These are phyloP conservation scores for Ascochyta fabae DNA, from an alignment of 2,329 filamentous ascomycete genomes.

Conservation along the genomic window DNA sequence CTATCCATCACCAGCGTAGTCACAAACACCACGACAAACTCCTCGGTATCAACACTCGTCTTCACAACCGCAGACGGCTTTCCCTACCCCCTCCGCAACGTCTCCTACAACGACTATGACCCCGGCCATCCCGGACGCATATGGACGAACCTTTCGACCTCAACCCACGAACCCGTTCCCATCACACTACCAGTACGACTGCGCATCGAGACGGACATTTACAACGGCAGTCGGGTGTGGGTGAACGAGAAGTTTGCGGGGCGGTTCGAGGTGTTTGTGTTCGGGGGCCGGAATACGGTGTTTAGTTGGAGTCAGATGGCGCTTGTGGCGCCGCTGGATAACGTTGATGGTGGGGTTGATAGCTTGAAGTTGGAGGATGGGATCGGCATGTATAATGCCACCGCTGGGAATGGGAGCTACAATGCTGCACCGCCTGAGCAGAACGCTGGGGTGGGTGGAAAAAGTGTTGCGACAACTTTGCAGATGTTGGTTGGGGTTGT, in stretches of 20 bases:
- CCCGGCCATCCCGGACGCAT: conserved; percentile 58
- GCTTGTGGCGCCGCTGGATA: conserved; percentile 59
- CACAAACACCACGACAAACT: conserved; percentile 24
- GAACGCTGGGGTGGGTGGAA: background rate
- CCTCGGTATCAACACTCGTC: conserved; percentile 36
- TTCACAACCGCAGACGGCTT: conserved; percentile 51
- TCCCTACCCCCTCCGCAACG: conserved; percentile 58
- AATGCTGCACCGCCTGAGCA: conserved; percentile 5
- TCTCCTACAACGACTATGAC: conserved; percentile 55
- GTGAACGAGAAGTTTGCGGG: conserved; percentile 55
- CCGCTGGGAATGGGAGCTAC: conserved; percentile 18
- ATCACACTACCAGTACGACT: conserved; percentile 47
- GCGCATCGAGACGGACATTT: conserved; percentile 54
- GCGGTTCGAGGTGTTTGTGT: conserved; percentile 63
- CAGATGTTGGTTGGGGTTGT: background rate
- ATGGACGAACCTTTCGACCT: conserved; percentile 58
- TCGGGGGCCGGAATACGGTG: conserved; percentile 58
- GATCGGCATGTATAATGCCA: conserved; percentile 17
- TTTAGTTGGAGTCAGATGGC: conserved; percentile 66
- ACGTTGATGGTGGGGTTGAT: conserved; percentile 38
- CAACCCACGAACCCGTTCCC: conserved; percentile 52
- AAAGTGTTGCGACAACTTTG: background rate
- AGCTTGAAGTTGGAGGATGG: conserved; percentile 13
- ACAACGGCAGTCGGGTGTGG: conserved; percentile 59
- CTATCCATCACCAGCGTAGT: conserved; percentile 45